Evolutionary conservation across 2,329 filamentous ascomycete genomes (phyloP), one percentile per base, ranked within the genome.

Genomic region (Rhynchosporium graminicola): DNA sequence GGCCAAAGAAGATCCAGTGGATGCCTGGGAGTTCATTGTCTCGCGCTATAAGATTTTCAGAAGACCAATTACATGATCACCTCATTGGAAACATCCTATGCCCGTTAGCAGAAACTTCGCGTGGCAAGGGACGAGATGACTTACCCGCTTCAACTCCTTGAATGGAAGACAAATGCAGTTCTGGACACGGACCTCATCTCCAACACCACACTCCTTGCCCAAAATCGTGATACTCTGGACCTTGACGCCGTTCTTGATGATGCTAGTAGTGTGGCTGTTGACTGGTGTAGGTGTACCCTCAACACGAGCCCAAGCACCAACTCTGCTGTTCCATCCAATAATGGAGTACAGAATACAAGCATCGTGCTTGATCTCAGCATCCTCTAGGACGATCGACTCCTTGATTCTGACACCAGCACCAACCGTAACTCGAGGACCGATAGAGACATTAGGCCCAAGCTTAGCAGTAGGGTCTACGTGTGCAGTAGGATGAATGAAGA

Each of bases 181-280:
- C 80, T 98, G 94, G 71, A 99, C 92, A 66, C 92, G 87, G 10
- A 98, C 88, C 78, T 98, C 95, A 72, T 99, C 95, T 3, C 89
- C 92, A 36, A 98, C 95, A 61, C 82, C 86, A 74, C 94, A 98
- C 77, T 99, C 95, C 82, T 98, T 97, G 75, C 94, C 94, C 66
- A 99, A 78, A 69, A 98, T 99, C 52, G 94, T 98, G 74, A 98
- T 95, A 77, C 92, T 96, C 82, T 98, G 95, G 57, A 99, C 95
- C 83, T 98, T 98, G 77, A 98, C 88, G 57, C 95, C 95, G 73
- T 97, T 96, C 86, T 97, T 98, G 77, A 98, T 83, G 72, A 98
- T 92, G 78, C 90, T 97, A 13, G 94, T 98, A 59, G 87, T 90
- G 80, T 98, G 94, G 80, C 90, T 97, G 58, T 84, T 88, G 60